Evolutionary conservation across 1,284 basidiomycete genomes (phyloP), one percentile per base, ranked within the genome.

Genomic region (Pseudozyma pruni): DNA sequence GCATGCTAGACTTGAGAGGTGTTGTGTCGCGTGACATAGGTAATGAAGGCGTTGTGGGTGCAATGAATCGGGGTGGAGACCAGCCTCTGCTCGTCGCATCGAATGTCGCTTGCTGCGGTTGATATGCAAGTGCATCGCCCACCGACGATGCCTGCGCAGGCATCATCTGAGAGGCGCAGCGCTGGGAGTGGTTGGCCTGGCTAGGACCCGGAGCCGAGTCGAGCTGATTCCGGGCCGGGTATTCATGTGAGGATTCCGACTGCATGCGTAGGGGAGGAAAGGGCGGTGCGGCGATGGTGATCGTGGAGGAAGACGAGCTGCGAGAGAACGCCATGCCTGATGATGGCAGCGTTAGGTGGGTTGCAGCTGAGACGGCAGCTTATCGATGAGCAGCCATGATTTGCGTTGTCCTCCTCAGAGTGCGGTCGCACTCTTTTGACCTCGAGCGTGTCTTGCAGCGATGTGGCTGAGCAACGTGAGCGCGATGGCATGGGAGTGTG

Each of bases 121-220:
- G 22, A n/a, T 14, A 20, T 23, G 40, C 22, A 31, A 13, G 29
- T 3, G 34, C 10, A 14, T 3, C 14, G n/a, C 39, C 42, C 8
- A 33, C 23, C 8, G 8, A 20, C n/a, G 45, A 40, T n/a, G 46
- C 33, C 32, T 53, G 50, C 6, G 25, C 38, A 11, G 62, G 62
- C 9, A 50, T 46, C 29, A 58, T 50, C 17, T 47, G 50, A 10
- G 62, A 66, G 31, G 58, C 55, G 11, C 53, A 13, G 34, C 51
- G 51, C 25, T 64, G 55, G n/a, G 62, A 64, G 8, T 40, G 22
- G 14, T 16, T 34, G 9, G 32, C 27, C 25, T 44, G 55, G 17
- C 42, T 51, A 7, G 37, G 51, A 2, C 35, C 34, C 14, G 42
- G 29, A 17, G 29, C 38, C n/a, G 20, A 25, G 16, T 38, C 41